These are phyloP conservation scores for Coffea humblotiana DNA, from an alignment of 305 asterid species.

Conservation along the genomic window DNA sequence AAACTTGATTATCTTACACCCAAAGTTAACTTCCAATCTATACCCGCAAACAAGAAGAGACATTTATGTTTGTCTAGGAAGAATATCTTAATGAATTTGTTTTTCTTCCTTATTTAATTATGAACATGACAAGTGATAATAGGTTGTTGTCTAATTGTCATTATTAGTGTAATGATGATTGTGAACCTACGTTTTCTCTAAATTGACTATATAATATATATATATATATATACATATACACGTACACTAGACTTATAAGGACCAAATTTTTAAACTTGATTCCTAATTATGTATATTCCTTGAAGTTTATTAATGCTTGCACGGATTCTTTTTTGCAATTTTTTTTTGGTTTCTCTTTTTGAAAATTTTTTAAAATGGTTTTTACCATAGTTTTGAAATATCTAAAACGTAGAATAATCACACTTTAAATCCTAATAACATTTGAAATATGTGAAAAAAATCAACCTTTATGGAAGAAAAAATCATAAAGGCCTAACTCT, in stretches of 20 bases:
- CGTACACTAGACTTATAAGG: background rate
- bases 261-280: background rate
- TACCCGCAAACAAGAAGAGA: too few relatives aligned
- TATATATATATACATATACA: too few relatives aligned
- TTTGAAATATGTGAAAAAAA: background rate
- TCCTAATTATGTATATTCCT: background rate
- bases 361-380: background rate
- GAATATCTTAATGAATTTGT: constrained; percentile 3
- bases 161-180: background rate
- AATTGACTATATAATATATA: background rate
- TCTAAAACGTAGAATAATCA: too few relatives aligned
- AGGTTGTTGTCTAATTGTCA: constrained; percentile 1
- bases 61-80: too few relatives aligned
- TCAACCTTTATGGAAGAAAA: background rate
- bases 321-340: background rate
- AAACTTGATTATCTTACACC: background rate
- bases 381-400: too few relatives aligned
- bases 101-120: constrained; percentile 10
- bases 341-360: too few relatives aligned
- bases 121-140: constrained; percentile 21
- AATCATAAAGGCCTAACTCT: background rate
- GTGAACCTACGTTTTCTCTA: background rate
- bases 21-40: background rate
- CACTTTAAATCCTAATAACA: background rate
- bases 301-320: background rate